Evolutionary conservation across 192 early-diverging fungal genomes (phyloP).

Genomic region (Obelidium mucronatum): DNA sequence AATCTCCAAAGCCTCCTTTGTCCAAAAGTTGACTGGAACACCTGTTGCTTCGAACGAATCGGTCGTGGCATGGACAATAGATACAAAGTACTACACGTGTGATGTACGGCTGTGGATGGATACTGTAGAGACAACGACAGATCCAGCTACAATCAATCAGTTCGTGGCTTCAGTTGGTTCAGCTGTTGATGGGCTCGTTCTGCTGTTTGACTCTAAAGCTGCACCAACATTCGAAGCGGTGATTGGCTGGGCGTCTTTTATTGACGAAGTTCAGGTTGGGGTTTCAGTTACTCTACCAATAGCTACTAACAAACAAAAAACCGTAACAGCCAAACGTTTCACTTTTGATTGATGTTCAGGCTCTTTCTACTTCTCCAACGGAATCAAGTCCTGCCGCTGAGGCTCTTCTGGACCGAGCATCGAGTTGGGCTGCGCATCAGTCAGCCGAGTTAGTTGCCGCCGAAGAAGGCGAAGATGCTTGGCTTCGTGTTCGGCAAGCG

Average conservation of each 20-base stretch:
- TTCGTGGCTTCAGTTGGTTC: neutral
- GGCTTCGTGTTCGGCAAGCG: conserved; percentile 7
- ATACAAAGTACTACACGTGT: conserved; percentile 27
- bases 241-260: neutral
- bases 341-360: neutral
- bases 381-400: neutral
- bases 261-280: neutral
- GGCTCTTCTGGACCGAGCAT: neutral
- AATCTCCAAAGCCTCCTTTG: neutral
- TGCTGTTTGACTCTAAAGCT: neutral
- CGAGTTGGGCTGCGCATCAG: neutral
- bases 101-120: conserved; percentile 12
- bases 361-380: neutral
- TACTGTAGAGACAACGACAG: neutral
- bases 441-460: neutral
- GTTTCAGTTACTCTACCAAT: neutral
- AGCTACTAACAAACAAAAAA: neutral
- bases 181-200: conserved; percentile 15
- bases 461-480: neutral
- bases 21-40: neutral
- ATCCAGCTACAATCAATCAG: neutral
- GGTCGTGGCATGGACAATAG: neutral
- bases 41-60: neutral
- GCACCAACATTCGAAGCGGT: neutral
- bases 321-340: conserved; percentile 12